phyloP scores from a whole-genome alignment of 306 rosid species.

The Coriaria nepalensis region DNA sequence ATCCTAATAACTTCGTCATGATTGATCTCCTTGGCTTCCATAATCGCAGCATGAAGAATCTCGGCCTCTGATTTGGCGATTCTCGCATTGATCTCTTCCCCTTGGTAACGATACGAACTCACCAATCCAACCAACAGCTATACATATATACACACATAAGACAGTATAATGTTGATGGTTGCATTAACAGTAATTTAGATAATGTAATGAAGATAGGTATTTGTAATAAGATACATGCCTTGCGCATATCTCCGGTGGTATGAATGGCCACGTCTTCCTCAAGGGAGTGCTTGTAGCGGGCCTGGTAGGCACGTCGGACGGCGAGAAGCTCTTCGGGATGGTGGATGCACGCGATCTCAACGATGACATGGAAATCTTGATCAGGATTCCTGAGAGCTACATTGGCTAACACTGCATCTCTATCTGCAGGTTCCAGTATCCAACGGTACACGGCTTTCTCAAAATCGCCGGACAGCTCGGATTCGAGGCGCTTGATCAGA shows the following conservation, averaged over 20 bases:
- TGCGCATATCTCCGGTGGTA: constrained; percentile 59
- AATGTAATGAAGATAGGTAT: too few species aligned
- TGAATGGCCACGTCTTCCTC: constrained; percentile 74
- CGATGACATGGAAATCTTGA: constrained; percentile 28
- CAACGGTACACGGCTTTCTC: constrained; percentile 85
- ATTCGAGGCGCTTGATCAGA: constrained; percentile 78
- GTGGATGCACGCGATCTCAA: constrained; percentile 39
- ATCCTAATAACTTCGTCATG: constrained; percentile 57
- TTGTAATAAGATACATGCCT: constrained; percentile 36
- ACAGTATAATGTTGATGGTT: too few species aligned
- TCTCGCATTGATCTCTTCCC: constrained; percentile 30
- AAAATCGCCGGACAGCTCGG: constrained; percentile 64
- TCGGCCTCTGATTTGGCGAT: constrained; percentile 51
- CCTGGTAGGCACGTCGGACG: constrained; percentile 55
- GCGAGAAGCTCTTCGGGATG: constrained; percentile 59
- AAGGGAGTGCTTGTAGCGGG: constrained; percentile 56
- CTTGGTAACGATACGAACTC: constrained; percentile 32
- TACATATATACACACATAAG: too few species aligned
- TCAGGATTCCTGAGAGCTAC: constrained; percentile 34
- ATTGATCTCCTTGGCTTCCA: constrained; percentile 37
- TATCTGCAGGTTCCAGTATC: constrained; percentile 60
- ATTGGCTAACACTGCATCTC: constrained; percentile 57
- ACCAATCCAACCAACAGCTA: constrained; percentile 18
- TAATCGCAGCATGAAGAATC: constrained; percentile 57
- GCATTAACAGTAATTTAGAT: too few species aligned